These are phyloP conservation scores for Peniophora sp. DNA, from an alignment of 1,284 basidiomycete genomes.

Conservation along the genomic window DNA sequence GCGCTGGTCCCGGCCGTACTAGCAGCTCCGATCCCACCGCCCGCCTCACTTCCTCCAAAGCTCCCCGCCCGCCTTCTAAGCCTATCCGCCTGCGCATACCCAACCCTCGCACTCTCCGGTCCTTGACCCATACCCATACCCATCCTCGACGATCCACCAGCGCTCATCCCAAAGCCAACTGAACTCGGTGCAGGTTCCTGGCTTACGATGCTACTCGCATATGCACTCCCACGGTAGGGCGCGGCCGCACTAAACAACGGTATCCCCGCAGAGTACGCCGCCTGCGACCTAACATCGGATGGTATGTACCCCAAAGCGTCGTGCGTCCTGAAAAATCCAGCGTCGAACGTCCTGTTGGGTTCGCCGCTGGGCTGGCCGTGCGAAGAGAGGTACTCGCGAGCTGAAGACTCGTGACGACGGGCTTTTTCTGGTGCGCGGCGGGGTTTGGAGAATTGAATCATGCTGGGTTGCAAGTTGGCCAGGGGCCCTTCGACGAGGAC, in stretches of 20 bases:
- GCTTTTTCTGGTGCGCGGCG: slow-evolving; percentile 78
- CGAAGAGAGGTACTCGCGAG: slow-evolving; percentile 54
- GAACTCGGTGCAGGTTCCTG: slow-evolving; percentile 68
- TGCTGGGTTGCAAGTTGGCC: slow-evolving; percentile 92
- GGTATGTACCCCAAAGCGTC: slow-evolving; percentile 93
- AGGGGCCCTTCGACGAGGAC: slow-evolving; percentile 95
- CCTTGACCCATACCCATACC: slow-evolving; percentile 32
- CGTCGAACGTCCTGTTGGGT: slow-evolving; percentile 80
- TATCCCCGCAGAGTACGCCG: slow-evolving; percentile 76
- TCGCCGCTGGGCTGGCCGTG: slow-evolving; percentile 61
- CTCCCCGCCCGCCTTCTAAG: slow-evolving; percentile 54
- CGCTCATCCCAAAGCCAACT: slow-evolving; percentile 37
- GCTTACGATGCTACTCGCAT: slow-evolving; percentile 87
- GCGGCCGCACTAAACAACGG: slow-evolving; percentile 74
- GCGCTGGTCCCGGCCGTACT: slow-evolving; percentile 41
- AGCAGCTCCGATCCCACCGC: slow-evolving; percentile 15
- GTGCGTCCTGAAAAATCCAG: slow-evolving; percentile 92
- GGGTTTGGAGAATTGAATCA: slow-evolving; percentile 99
- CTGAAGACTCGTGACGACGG: slow-evolving; percentile 80
- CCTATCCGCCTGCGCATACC: slow-evolving; percentile 77
- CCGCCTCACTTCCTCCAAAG: slow-evolving; percentile 72
- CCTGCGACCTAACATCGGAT: slow-evolving; percentile 89
- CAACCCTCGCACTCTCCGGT: slow-evolving; percentile 45
- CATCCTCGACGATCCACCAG: slow-evolving; percentile 22
- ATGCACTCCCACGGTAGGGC: slow-evolving; percentile 51